phyloP scores from a whole-genome alignment of 768 basidiomycete species.

The Lactarius hengduanensis region DNA sequence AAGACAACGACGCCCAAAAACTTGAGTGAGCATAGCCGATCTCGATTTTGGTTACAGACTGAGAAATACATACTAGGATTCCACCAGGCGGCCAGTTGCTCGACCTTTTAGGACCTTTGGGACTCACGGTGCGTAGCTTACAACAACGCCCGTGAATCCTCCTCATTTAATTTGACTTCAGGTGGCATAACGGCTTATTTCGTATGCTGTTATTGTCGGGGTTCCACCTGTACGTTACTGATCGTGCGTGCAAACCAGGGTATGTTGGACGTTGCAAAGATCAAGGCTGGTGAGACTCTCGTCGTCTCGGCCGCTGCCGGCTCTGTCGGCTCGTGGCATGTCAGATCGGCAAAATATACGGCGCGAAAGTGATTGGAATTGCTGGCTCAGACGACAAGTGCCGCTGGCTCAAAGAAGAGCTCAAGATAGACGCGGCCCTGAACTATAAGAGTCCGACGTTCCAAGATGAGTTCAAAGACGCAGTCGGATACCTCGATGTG shows the following conservation, averaged over 20 bases:
- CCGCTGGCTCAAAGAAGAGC: slow-evolving; percentile 76
- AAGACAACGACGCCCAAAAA: slow-evolving; percentile 50
- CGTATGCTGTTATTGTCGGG: slow-evolving; percentile 42
- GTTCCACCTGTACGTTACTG: slow-evolving; percentile 1
- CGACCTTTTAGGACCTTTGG: slow-evolving; percentile 85
- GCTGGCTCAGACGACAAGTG: slow-evolving; percentile 86
- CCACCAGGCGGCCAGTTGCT: slow-evolving; percentile 60
- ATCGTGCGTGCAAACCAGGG: slow-evolving; percentile 49
- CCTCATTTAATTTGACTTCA: slow-evolving; percentile 31
- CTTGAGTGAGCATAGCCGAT: slow-evolving; percentile 47
- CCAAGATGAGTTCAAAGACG: slow-evolving; percentile 63
- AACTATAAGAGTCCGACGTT: slow-evolving; percentile 86
- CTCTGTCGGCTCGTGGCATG: slow-evolving; percentile 83
- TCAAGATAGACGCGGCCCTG: slow-evolving; percentile 79
- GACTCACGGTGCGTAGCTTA: slow-evolving; percentile 55
- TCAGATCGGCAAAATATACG: slow-evolving; percentile 76
- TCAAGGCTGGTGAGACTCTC: slow-evolving; percentile 83
- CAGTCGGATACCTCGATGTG: slow-evolving; percentile 75
- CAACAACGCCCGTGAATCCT: background rate
- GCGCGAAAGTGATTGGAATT: slow-evolving; percentile 83
- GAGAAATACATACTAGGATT: slow-evolving; percentile 39
- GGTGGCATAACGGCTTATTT: slow-evolving; percentile 85
- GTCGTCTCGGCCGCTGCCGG: slow-evolving; percentile 92
- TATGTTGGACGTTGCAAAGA: slow-evolving; percentile 71
- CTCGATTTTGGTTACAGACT: background rate